Percentiles rank a stretch among this genome's conserved stretches.
phyloP scores from a whole-genome alignment of 208 protist species.

The Leishmania aethiopica region DNA sequence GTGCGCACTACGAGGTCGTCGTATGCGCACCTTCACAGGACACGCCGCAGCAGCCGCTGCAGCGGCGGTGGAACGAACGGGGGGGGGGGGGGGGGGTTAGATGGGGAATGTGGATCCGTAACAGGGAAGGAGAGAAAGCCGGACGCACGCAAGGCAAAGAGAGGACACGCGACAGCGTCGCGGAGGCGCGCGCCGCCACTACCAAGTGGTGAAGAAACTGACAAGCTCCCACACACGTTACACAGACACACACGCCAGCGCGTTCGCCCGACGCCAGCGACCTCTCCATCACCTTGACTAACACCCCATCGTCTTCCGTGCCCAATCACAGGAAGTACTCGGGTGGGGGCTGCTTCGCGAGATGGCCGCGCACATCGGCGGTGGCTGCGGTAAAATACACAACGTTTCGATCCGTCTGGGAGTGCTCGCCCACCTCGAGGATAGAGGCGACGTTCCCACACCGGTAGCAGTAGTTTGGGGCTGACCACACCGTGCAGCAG shows the following conservation, averaged over 20 bases:
- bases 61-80: not conserved
- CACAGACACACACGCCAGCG: not conserved
- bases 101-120: not conserved
- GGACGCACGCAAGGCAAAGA: not conserved
- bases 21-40: not conserved
- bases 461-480: slow-evolving; percentile 96
- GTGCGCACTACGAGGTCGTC: not conserved
- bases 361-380: slow-evolving; percentile 73
- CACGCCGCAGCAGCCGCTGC: not conserved
- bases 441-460: slow-evolving; percentile 96
- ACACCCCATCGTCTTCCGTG: not conserved
- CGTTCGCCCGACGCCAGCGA: not conserved
- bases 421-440: slow-evolving; percentile 90
- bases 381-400: slow-evolving; percentile 83
- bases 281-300: not conserved
- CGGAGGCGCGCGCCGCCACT: not conserved
- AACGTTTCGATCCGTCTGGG: slow-evolving; percentile 65
- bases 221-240: not conserved
- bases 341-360: slow-evolving; percentile 86
- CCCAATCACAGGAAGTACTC: slow-evolving; percentile 84
- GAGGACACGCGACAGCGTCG: not conserved
- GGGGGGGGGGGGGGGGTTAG: not conserved
- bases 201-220: not conserved
- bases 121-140: not conserved
- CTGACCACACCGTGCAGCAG: slow-evolving; percentile 96